A percentile compares a stretch with the other conserved stretches of the same genome.
These are phyloP conservation scores for Aeschynomene evenia DNA, from an alignment of 306 rosid genomes.

Conservation along the genomic window DNA sequence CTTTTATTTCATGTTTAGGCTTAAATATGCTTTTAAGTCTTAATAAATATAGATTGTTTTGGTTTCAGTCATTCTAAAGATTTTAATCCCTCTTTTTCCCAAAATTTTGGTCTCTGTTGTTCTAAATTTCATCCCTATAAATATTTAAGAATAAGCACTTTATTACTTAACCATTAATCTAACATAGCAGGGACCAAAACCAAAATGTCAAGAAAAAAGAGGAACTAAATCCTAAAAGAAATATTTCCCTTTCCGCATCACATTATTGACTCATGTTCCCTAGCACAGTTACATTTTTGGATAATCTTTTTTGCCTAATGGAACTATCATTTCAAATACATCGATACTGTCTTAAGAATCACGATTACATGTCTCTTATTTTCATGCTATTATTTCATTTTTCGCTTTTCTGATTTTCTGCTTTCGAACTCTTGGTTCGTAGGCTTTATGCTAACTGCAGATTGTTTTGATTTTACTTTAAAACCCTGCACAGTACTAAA, in stretches of 20 bases:
- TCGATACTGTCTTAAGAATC: constrained; percentile 8
- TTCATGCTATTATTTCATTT: not conserved
- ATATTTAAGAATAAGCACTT: no score
- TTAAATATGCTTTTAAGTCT: no score
- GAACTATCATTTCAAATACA: constrained; percentile 7
- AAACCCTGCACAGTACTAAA: not conserved
- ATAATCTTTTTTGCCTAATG: constrained; percentile 8
- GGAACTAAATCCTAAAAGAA: no score
- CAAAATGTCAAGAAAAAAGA: no score
- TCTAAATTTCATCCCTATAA: no score
- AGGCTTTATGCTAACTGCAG: not conserved
- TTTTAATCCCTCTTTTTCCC: no score
- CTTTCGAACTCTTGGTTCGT: not conserved
- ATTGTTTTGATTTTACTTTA: not conserved
- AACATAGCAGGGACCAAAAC: no score
- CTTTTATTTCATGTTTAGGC: no score
- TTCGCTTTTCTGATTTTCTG: not conserved
- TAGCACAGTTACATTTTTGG: not conserved
- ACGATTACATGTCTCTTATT: not conserved
- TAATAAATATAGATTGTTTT: no score
- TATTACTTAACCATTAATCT: no score
- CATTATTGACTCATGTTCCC: not conserved
- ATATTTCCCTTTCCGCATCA: not conserved
- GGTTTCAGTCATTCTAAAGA: no score
- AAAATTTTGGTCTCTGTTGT: no score